Evolutionary conservation across 2,329 filamentous ascomycete genomes (phyloP), one percentile per base, ranked within the genome.

Genomic region (Magnaporthiopsis rhizophila): DNA sequence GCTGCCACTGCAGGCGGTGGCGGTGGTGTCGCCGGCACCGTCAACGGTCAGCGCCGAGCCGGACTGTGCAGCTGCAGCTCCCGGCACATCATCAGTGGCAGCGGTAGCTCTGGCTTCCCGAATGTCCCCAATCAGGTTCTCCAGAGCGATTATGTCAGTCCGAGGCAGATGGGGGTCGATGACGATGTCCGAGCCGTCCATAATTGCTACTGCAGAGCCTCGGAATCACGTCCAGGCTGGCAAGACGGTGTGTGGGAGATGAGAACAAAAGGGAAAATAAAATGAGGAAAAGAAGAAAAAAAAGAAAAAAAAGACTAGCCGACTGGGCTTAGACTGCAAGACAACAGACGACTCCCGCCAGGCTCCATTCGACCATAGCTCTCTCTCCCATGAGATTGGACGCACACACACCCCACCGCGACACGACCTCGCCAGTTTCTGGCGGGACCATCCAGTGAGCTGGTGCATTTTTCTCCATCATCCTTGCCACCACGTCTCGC

Each of bases 141-240:
- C 69, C 24, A 81, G 71, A 15, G 80, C 72, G 24, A 79, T 67
- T 28, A 69, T 68, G 67, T 81, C 79, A 57, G 78, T 71, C 65
- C 70, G 75, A 45, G 78, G 79, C 65, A 81, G 70, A 64, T 75
- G 74, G 64, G 74, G 70, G 68, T 76, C 77, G 65, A 78, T 72
- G 45, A 76, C 70, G 32, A 79, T 69, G 69, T 73, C 72, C 69
- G 72, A 69, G 53, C 66, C 65, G 68, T 59, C 62, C 62, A 63
- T 63, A 58, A 38, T 63, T 21, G 59, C 59, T 58, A 32, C 26
- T 58, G 26, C 57, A 53, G 21, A 53, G 18, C 45, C 45, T 24
- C 12, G 9, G 3, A 53, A 24, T 53, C 45, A 11, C 3, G 45
- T 53, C 45, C 45, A 53, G 45, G 45, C 45, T 53, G 45, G 45